Conservation (phyloP, 106 monocot species). For the Dendrobium catenatum region DNA sequence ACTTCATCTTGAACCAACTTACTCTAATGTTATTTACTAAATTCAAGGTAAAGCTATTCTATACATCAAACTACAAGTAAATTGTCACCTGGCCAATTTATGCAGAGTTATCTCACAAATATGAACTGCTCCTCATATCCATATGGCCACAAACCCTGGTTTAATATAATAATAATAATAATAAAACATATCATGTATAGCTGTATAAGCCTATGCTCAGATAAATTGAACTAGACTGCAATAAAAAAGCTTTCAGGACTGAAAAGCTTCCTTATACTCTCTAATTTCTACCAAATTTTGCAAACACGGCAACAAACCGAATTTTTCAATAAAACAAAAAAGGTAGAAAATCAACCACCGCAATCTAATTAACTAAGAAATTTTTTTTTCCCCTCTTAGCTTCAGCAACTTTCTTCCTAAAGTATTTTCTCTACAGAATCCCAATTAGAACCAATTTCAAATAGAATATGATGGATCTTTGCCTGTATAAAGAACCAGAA, state of each 20-base stretch:
- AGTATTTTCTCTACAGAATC: not conserved
- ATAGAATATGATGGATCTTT: not conserved
- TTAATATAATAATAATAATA: not conserved
- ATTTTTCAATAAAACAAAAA: not conserved
- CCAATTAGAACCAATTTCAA: not conserved
- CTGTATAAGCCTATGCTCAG: not conserved
- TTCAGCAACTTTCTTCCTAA: not conserved
- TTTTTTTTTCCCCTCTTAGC: not conserved
- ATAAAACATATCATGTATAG: not conserved
- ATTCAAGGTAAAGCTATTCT: not conserved
- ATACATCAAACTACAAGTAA: not conserved
- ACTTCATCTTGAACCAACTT: not conserved
- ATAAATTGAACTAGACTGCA: not conserved
- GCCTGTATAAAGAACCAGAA: not conserved
- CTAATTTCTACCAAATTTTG: no score
- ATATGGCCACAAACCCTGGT: not conserved
- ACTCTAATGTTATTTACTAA: not conserved
- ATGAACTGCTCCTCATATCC: not conserved
- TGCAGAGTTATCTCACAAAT: not conserved
- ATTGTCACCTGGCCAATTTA: not conserved
- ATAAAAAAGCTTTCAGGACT: not conserved
- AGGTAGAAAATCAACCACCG: not conserved
- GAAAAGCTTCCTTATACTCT: not conserved
- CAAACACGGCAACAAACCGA: not conserved
- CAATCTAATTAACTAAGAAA: not conserved